These are phyloP conservation scores for Litchi chinensis DNA, from an alignment of 345 rosid species.

Conservation along the genomic window DNA sequence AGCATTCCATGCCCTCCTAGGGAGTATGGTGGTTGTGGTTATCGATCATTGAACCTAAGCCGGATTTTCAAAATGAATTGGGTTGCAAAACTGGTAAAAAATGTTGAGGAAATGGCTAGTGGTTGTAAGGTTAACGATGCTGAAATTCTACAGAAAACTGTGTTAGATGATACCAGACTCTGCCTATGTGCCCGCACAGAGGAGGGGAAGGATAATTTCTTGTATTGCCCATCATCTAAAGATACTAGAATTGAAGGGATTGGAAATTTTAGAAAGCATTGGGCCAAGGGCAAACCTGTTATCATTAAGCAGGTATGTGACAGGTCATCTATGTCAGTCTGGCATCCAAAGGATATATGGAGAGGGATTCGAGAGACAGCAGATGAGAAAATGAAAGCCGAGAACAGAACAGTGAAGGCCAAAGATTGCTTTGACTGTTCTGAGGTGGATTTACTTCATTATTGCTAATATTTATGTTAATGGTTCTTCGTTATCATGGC, in stretches of 20 bases:
- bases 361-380: conserved; percentile 70
- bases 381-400: conserved; percentile 69
- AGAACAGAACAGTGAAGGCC: conserved; percentile 67
- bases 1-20: conserved; percentile 91
- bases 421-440: conserved; percentile 72
- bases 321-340: conserved; percentile 55
- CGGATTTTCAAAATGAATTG: conserved; percentile 98
- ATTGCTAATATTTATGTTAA: conserved; percentile 19
- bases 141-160: conserved; percentile 31
- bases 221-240: conserved; percentile 65
- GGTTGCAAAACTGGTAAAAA: conserved; percentile 96
- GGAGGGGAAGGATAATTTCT: conserved; percentile 57
- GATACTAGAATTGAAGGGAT: conserved; percentile 59
- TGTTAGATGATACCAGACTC: conserved; percentile 39
- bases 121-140: conserved; percentile 72
- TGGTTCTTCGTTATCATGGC: conserved; percentile 17
- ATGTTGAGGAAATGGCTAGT: conserved; percentile 88
- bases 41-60: conserved; percentile 60
- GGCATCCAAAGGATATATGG: conserved; percentile 87
- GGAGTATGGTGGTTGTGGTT: conserved; percentile 85
- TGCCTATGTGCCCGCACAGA: conserved; percentile 57
- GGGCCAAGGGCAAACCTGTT: conserved; percentile 76
- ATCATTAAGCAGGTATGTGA: conserved; percentile 70
- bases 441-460: conserved; percentile 55
- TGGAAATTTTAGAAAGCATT: conserved; percentile 69